Evolutionary conservation across 352 stramenopile genomes (phyloP).

Genomic region (Phytophthora constricta): DNA sequence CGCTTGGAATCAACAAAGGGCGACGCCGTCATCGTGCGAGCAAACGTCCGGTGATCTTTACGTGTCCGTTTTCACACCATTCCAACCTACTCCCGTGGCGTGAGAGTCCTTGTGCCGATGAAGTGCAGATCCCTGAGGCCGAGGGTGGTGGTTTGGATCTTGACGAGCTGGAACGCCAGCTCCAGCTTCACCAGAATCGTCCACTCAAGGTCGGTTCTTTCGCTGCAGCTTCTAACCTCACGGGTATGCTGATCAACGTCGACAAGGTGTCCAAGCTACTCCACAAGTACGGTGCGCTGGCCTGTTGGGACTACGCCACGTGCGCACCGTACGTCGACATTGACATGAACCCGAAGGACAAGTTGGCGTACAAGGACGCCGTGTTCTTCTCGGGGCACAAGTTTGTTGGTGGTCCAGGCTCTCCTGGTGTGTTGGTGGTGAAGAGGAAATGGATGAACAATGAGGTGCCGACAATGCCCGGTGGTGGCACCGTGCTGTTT

Average conservation of each 20-base stretch:
- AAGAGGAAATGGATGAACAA: slow-evolving; percentile 91
- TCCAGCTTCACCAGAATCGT: slow-evolving; percentile 59
- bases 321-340: slow-evolving; percentile 93
- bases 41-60: slow-evolving; percentile 87
- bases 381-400: slow-evolving; percentile 98
- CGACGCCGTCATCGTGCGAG: slow-evolving; percentile 28
- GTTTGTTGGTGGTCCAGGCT: slow-evolving; percentile 93
- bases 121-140: slow-evolving; percentile 77
- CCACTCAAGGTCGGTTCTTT: slow-evolving; percentile 90
- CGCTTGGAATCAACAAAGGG: slow-evolving; percentile 59
- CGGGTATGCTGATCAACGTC: slow-evolving; percentile 92
- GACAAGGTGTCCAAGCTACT: slow-evolving; percentile 89
- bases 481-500: slow-evolving; percentile 61
- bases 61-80: slow-evolving; percentile 97
- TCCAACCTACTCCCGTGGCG: slow-evolving; percentile 98
- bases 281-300: slow-evolving; percentile 92
- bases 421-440: slow-evolving; percentile 94
- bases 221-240: slow-evolving; percentile 95
- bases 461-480: slow-evolving; percentile 55
- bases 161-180: slow-evolving; percentile 50
- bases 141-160: slow-evolving; percentile 62
- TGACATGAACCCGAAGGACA: slow-evolving; percentile 95
- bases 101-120: slow-evolving; percentile 87
- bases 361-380: slow-evolving; percentile 88
- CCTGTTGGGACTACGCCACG: slow-evolving; percentile 97